Evolutionary conservation across 1,284 basidiomycete species (phyloP), one percentile per base, ranked within the genome.

Genomic region (Trametes pubescens): DNA sequence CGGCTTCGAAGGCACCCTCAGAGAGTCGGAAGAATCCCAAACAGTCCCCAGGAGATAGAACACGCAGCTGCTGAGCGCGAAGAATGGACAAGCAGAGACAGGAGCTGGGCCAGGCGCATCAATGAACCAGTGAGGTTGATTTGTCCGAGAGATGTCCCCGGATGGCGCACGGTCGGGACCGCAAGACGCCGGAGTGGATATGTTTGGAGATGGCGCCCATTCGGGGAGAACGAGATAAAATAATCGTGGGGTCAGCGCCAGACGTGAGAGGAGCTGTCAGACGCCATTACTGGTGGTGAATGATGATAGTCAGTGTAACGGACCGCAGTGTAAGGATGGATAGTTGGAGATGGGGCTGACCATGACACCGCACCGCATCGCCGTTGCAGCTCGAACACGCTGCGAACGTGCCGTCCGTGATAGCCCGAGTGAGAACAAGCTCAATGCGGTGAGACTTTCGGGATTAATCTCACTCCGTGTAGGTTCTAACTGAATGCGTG

Each of bases 1-100:
- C 59, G 46, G 16, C 26, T 29, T 48, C 53, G 59, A 61, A 61
- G 59, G 37, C 53, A 56, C 59, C 59, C 53, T 43, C 43, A 38
- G 52, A 55, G 55, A 53, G 40, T 40, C 46, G 52, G 40, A n/a
- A 61, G 52, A 43, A 32, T 49, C 18, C 21, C 18, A 35, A 47
- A 48, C 53, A 37, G 59, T 16, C 47, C 37, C 37, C 59, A 22
- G 53, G 35, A 55, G 59, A 56, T 43, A 61, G 46, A 44, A 13
- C 37, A 44, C 44, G 18, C 29, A n/a, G 24, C 18, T 10, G 22
- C 44, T 34, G 47, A 43, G 59, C 59, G 47, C 47, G 48, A 51
- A 37, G 29, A 55, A 55, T 21, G 49, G 47, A 56, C 44, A 61
- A 18, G 32, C 26, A 54, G 52, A 43, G 37, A 54, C 13, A 48